Evolutionary conservation across 805 yeast genomes (phyloP).

Genomic region (Lipomyces starkeyi): DNA sequence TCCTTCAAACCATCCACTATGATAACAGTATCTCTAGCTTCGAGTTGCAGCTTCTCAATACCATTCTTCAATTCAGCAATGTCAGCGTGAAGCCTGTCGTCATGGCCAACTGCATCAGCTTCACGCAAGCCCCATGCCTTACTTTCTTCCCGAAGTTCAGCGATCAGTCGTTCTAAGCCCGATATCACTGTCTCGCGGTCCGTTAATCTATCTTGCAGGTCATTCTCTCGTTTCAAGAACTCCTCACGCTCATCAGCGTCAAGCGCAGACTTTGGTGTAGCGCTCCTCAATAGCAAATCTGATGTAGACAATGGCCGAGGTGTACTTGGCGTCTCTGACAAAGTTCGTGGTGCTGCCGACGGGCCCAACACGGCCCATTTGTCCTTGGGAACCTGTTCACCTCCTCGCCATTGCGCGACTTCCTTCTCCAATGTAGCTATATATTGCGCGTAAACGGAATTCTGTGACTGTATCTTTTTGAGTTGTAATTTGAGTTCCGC

Average conservation of each 20-base stretch:
- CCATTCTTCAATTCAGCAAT: constrained; percentile 17
- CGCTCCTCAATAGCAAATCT: constrained; percentile 17
- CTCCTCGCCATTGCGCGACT: constrained; percentile 48
- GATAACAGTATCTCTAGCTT: constrained; percentile 29
- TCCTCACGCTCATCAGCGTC: constrained; percentile 39
- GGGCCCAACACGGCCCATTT: constrained; percentile 41
- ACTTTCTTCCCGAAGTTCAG: constrained; percentile 25
- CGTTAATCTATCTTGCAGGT: constrained; percentile 44
- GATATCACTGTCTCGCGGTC: constrained; percentile 41
- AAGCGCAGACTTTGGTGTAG: constrained; percentile 11
- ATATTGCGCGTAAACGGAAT: constrained; percentile 42
- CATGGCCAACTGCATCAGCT: constrained; percentile 7
- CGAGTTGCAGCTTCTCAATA: constrained; percentile 33
- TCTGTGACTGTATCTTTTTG: constrained; percentile 48
- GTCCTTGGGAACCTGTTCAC: constrained; percentile 42
- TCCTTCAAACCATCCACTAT: constrained; percentile 35
- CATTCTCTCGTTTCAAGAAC: constrained; percentile 44
- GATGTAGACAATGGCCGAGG: constrained; percentile 12
- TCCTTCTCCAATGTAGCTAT: constrained; percentile 53
- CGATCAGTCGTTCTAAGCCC: constrained; percentile 33
- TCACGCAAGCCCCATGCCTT: constrained; percentile 15
- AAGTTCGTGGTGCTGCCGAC: constrained; percentile 6
- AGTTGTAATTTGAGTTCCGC: constrained; percentile 53
- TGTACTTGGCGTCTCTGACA: constrained; percentile 17
- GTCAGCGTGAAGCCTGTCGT: constrained; percentile 15